A percentile compares a stretch with the other conserved stretches of the same genome.
Evolutionary conservation across 768 basidiomycete genomes (phyloP).

Genomic region (Termitomyces sp.): DNA sequence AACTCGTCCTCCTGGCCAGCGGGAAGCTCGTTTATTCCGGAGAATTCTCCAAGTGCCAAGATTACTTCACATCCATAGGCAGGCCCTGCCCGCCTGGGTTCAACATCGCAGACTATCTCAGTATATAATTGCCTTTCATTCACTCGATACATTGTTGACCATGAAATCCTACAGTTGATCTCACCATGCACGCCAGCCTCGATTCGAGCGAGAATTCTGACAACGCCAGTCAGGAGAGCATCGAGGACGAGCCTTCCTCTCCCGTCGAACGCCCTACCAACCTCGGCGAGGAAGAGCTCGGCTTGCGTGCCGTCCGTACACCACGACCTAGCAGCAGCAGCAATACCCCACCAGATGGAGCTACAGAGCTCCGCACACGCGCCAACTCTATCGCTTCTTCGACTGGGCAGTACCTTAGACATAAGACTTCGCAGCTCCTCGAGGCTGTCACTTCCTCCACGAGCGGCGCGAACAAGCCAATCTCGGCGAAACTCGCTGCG

Average conservation of each 20-base stretch:
- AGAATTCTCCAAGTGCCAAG: slow-evolving; percentile 67
- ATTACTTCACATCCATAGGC: slow-evolving; percentile 77
- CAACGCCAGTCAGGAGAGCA: slow-evolving; percentile 23
- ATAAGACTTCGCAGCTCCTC: slow-evolving; percentile 72
- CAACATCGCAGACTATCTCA: slow-evolving; percentile 96
- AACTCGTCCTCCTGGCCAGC: slow-evolving; percentile 78
- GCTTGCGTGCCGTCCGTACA: slow-evolving; percentile 36
- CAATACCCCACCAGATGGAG: slow-evolving; percentile 29
- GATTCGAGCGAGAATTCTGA: slow-evolving; percentile 28
- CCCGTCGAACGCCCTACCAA: slow-evolving; percentile 35
- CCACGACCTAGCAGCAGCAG: slow-evolving; percentile 30
- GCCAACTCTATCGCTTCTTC: slow-evolving; percentile 39
- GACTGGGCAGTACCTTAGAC: slow-evolving; percentile 53
- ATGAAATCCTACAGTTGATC: slow-evolving; percentile 47
- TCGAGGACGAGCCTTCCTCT: slow-evolving; percentile 9
- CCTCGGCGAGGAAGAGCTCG: slow-evolving; percentile 70
- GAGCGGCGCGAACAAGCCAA: slow-evolving; percentile 21
- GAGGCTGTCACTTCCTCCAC: slow-evolving; percentile 45
- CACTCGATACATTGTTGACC: neutral
- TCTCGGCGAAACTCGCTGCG: slow-evolving; percentile 57
- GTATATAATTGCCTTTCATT: slow-evolving; percentile 42
- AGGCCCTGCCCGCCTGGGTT: slow-evolving; percentile 89
- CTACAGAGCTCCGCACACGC: slow-evolving; percentile 50
- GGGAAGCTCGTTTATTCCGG: slow-evolving; percentile 88
- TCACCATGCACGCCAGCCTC: slow-evolving; percentile 59